A percentile compares a stretch with the other conserved stretches of the same genome.
Conservation (phyloP, 495 filamentous ascomycete genomes). For the Pseudevernia furfuracea region DNA sequence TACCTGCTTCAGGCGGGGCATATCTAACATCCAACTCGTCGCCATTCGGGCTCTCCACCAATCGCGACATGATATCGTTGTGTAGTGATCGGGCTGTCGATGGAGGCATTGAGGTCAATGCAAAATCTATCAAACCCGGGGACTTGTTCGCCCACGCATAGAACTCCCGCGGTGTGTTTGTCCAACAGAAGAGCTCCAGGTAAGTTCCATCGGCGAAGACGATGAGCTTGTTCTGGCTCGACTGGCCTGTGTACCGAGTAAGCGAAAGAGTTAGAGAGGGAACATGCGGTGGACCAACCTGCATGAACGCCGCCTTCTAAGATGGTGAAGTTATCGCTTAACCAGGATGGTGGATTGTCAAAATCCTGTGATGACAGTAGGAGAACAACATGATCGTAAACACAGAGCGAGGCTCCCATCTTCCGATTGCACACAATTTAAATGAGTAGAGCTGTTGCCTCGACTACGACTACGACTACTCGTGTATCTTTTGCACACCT, state of each 20-base stretch:
- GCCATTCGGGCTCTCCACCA: not conserved
- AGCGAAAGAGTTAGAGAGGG: not conserved
- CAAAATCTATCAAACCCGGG: not conserved
- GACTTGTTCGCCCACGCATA: not conserved
- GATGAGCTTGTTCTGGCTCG: constrained; percentile 11
- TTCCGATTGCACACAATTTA: not conserved
- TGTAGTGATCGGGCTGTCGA: constrained; percentile 5
- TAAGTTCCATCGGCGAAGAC: constrained; percentile 5
- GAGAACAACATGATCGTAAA: constrained; percentile 6
- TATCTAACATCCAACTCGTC: not conserved
- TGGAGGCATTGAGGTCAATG: constrained; percentile 2
- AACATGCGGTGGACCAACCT: not conserved
- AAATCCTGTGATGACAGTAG: not conserved
- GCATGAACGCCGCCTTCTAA: constrained; percentile 4
- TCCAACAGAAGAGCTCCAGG: constrained; percentile 5
- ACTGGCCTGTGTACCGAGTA: not conserved
- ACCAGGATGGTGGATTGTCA: not conserved
- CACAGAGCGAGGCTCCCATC: not conserved
- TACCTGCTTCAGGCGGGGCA: not conserved
- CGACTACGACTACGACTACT: not conserved
- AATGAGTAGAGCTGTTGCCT: not conserved
- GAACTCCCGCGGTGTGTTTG: not conserved
- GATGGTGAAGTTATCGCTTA: not conserved
- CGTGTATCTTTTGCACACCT: too few relatives aligned
- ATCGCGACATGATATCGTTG: not conserved